Percentiles rank a stretch among this genome's conserved stretches.
These are phyloP conservation scores for Paspalum notatum DNA, from an alignment of 176 grass and related monocot species.

Conservation along the genomic window DNA sequence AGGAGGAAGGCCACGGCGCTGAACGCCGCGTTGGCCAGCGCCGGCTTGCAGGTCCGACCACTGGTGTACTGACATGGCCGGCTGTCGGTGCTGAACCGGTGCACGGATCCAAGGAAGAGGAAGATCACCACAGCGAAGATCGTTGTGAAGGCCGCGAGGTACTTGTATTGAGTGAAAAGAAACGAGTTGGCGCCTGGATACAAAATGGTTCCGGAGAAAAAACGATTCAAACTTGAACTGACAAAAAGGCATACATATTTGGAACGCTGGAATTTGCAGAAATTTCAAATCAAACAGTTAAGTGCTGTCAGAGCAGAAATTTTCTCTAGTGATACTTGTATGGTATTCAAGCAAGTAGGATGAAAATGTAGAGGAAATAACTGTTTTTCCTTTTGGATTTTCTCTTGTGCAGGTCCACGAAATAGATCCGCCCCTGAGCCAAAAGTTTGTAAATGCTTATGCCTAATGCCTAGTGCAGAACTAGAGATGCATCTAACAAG, in stretches of 20 bases:
- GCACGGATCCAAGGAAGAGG: constrained; percentile 79
- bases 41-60: constrained; percentile 63
- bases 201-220: background rate
- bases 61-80: constrained; percentile 62
- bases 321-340: too few species aligned
- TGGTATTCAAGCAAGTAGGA: too few species aligned
- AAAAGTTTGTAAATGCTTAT: background rate
- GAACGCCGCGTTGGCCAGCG: constrained; percentile 74
- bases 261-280: background rate
- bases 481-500: background rate
- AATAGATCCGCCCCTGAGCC: too few species aligned
- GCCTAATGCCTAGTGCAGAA: background rate
- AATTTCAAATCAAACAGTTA: background rate
- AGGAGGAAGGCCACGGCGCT: constrained; percentile 72
- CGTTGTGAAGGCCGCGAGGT: constrained; percentile 62
- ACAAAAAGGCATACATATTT: background rate
- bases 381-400: too few species aligned
- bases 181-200: constrained; percentile 65
- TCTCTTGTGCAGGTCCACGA: too few species aligned
- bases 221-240: background rate
- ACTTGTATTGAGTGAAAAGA: constrained; percentile 75
- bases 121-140: constrained; percentile 70
- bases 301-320: background rate
- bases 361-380: too few species aligned
- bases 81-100: constrained; percentile 61